These are phyloP conservation scores for Fraxinus xanthoxyloides DNA, from an alignment of 305 asterid genomes.

Conservation along the genomic window DNA sequence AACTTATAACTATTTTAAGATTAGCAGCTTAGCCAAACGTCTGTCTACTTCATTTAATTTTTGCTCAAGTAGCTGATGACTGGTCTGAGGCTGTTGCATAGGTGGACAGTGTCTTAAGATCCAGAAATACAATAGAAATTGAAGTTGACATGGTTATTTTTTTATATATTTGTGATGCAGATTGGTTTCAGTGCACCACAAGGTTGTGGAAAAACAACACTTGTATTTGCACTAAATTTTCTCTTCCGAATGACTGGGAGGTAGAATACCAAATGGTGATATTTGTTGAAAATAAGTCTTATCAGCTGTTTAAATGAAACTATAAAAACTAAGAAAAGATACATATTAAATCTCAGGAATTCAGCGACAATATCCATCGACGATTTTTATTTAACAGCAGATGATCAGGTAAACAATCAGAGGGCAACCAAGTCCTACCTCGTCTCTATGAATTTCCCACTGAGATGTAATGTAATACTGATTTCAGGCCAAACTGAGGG, in stretches of 20 bases:
- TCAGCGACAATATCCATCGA: constrained; percentile 86
- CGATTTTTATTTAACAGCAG: constrained; percentile 93
- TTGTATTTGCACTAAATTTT: constrained; percentile 86
- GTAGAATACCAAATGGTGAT: constrained; percentile 61
- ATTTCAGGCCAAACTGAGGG: constrained; percentile 73
- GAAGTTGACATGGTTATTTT: constrained; percentile 16
- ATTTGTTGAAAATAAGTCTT: constrained; percentile 25
- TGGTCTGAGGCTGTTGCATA: not conserved
- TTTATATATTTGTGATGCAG: constrained; percentile 47
- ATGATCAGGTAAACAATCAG: constrained; percentile 59
- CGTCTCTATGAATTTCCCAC: constrained; percentile 3
- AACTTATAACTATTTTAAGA: not conserved
- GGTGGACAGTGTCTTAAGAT: not conserved
- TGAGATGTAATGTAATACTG: constrained; percentile 19
- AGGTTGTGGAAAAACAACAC: constrained; percentile 98
- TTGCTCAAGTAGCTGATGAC: not conserved
- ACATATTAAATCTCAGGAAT: constrained; percentile 61
- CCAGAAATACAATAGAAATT: not conserved
- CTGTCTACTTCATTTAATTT: not conserved
- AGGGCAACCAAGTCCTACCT: constrained; percentile 3
- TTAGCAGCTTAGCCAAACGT: not conserved
- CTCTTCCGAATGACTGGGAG: constrained; percentile 82
- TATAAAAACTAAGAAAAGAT: constrained; percentile 19
- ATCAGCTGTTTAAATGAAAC: not conserved
- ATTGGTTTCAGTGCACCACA: constrained; percentile 99